A percentile compares a stretch with the other conserved stretches of the same genome.
These are phyloP conservation scores for Lactifluus subvellereus DNA, from an alignment of 768 basidiomycete species.

Conservation along the genomic window DNA sequence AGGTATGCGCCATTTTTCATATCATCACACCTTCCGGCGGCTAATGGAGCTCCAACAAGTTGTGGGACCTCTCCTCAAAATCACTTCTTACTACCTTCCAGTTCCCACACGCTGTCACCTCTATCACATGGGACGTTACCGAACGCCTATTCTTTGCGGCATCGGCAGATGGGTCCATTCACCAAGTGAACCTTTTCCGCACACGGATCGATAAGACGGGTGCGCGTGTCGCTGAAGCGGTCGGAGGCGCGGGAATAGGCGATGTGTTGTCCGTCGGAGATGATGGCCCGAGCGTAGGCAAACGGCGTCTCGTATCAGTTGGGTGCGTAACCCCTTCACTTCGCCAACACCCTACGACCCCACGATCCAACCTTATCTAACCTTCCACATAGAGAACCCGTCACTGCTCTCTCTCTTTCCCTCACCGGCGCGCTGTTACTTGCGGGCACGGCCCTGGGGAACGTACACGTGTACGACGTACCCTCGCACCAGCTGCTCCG, in stretches of 20 bases:
- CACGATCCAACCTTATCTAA: conserved; percentile 3
- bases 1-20: conserved; percentile 43
- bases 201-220: conserved; percentile 50
- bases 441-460: conserved; percentile 69
- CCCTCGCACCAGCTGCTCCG: conserved; percentile 87
- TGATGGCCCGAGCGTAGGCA: conserved; percentile 40
- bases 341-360: background rate
- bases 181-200: conserved; percentile 75
- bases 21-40: background rate
- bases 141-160: conserved; percentile 89
- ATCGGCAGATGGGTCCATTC: conserved; percentile 65
- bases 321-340: conserved; percentile 42
- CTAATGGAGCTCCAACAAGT: conserved; percentile 36
- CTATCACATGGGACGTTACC: conserved; percentile 70
- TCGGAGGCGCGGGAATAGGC: conserved; percentile 66
- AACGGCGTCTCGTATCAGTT: conserved; percentile 61
- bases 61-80: conserved; percentile 75
- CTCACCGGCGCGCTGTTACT: conserved; percentile 71
- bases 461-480: conserved; percentile 78
- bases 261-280: conserved; percentile 69
- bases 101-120: conserved; percentile 71
- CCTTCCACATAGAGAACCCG: conserved; percentile 49
- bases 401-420: conserved; percentile 73
- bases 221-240: conserved; percentile 52
- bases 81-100: conserved; percentile 81